phyloP scores from a whole-genome alignment of 495 filamentous ascomycete genomes.

The Pseudotulostoma volvatum region DNA sequence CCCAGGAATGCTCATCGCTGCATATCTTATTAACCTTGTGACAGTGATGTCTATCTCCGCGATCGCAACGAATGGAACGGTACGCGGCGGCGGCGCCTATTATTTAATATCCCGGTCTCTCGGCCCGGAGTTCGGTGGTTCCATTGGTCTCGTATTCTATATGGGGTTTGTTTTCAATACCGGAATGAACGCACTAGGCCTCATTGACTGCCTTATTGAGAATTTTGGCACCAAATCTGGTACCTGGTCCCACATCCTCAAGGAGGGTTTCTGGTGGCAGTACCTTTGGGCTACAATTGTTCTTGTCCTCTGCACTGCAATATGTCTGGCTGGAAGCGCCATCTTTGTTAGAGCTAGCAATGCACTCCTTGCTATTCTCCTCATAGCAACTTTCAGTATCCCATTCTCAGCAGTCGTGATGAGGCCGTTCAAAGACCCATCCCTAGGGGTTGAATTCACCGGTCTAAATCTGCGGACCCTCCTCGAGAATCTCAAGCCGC shows the following conservation, averaged over 20 bases:
- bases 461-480: conserved; percentile 55
- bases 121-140: conserved; percentile 82
- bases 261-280: conserved; percentile 59
- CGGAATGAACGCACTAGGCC: conserved; percentile 74
- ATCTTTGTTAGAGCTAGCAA: conserved; percentile 71
- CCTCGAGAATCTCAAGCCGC: conserved; percentile 51
- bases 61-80: conserved; percentile 80
- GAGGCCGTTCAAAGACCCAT: conserved; percentile 45
- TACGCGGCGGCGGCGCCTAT: conserved; percentile 76
- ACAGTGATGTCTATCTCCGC: conserved; percentile 78
- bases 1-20: conserved; percentile 50
- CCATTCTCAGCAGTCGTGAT: conserved; percentile 55
- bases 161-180: conserved; percentile 74
- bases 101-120: conserved; percentile 77
- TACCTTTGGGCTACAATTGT: conserved; percentile 66
- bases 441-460: conserved; percentile 55
- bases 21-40: conserved; percentile 63
- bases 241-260: conserved; percentile 42
- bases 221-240: conserved; percentile 52
- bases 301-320: conserved; percentile 53
- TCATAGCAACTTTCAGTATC: conserved; percentile 66
- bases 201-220: conserved; percentile 66
- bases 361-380: conserved; percentile 55
- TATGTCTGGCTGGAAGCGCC: conserved; percentile 66
- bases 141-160: conserved; percentile 81